These are phyloP conservation scores for Carallia brachiata DNA, from an alignment of 345 rosid genomes.

Conservation along the genomic window DNA sequence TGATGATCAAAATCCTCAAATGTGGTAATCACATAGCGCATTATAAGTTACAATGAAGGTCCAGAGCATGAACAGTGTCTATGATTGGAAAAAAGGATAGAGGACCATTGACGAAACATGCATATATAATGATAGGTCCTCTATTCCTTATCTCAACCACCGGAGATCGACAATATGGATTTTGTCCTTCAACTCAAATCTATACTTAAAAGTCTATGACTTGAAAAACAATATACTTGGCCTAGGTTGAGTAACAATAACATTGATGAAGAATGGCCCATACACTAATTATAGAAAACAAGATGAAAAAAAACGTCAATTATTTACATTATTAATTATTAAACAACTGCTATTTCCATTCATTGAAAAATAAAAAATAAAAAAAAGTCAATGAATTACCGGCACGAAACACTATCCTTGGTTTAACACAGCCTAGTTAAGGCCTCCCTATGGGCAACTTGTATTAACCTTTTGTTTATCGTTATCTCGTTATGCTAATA, in stretches of 20 bases:
- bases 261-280: conserved; percentile 20
- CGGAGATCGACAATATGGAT: conserved; percentile 18
- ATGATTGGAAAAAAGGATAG: background rate
- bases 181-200: conserved; percentile 10
- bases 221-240: conserved; percentile 18
- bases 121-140: background rate
- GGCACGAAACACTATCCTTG: background rate
- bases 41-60: too few species aligned
- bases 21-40: too few species aligned
- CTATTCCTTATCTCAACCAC: conserved; percentile 26
- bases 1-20: too few species aligned
- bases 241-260: background rate
- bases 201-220: conserved; percentile 1
- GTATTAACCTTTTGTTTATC: background rate
- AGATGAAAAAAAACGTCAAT: background rate
- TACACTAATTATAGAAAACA: background rate
- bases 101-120: background rate
- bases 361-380: background rate
- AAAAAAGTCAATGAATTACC: background rate
- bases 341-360: background rate
- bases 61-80: background rate
- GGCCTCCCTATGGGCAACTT: conserved; percentile 11
- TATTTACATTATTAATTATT: background rate
- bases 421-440: background rate
- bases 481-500: background rate